These are phyloP conservation scores for Dioscorea cayenensis DNA, from an alignment of 116 monocot species.

Conservation along the genomic window DNA sequence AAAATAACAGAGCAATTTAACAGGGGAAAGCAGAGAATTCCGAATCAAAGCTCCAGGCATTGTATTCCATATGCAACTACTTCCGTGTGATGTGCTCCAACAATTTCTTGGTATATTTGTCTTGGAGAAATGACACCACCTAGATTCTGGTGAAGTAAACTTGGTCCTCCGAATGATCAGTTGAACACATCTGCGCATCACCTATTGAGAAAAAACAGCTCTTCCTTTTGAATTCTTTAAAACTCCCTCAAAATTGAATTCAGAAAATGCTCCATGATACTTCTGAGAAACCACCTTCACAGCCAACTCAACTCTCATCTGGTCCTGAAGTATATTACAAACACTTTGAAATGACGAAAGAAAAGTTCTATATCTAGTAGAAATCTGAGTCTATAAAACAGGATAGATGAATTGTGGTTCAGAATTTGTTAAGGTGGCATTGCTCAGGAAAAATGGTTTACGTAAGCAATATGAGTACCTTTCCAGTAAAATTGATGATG, in stretches of 20 bases:
- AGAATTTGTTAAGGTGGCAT: neutral
- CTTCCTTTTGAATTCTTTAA: too few relatives aligned
- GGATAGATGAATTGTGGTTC: neutral
- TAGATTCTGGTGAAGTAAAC: too few relatives aligned
- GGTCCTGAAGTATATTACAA: conserved; percentile 38
- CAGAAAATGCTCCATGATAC: conserved; percentile 47
- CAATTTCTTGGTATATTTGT: too few relatives aligned
- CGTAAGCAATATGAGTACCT: conserved; percentile 32
- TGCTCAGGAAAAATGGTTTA: neutral
- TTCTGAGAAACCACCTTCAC: conserved; percentile 23
- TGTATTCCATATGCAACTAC: too few relatives aligned
- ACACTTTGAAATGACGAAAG: neutral
- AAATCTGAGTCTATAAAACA: neutral
- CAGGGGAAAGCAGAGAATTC: too few relatives aligned
- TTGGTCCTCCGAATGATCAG: too few relatives aligned
- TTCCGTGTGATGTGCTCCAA: too few relatives aligned
- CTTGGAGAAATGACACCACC: too few relatives aligned
- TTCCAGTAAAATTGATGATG: conserved; percentile 68
- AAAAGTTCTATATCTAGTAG: neutral
- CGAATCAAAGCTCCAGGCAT: too few relatives aligned
- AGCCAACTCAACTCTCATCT: conserved; percentile 54
- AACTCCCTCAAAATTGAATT: conserved; percentile 7
- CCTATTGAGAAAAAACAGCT: neutral
- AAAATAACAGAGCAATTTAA: too few relatives aligned
- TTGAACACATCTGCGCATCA: too few relatives aligned